Percentiles rank a stretch among this genome's conserved stretches.
phyloP scores from a whole-genome alignment of 352 stramenopile species.

The Pythium phragmitis region DNA sequence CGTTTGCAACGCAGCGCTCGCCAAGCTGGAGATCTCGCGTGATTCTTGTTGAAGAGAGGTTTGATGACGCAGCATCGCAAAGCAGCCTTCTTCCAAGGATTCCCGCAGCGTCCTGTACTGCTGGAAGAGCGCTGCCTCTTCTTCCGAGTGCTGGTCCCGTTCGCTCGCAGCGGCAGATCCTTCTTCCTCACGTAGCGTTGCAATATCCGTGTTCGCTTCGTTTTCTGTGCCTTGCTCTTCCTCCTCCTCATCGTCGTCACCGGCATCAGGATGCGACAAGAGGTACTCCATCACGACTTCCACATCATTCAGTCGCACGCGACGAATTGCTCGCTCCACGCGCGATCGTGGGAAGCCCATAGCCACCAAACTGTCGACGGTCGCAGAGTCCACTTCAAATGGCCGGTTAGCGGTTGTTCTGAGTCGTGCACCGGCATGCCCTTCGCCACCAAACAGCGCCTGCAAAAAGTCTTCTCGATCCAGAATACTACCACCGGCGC shows the following conservation, averaged over 20 bases:
- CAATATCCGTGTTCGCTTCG: background rate
- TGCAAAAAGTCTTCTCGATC: constrained; percentile 31
- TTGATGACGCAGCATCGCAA: constrained; percentile 59
- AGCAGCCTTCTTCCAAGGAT: constrained; percentile 64
- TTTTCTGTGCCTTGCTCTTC: constrained; percentile 23
- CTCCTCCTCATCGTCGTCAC: constrained; percentile 34
- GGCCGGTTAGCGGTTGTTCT: constrained; percentile 20
- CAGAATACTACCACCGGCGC: constrained; percentile 13
- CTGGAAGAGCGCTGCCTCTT: constrained; percentile 48
- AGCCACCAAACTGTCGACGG: constrained; percentile 91
- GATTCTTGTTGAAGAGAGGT: background rate
- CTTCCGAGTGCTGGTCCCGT: constrained; percentile 28
- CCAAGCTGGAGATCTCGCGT: background rate
- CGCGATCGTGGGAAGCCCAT: constrained; percentile 94
- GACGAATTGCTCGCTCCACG: constrained; percentile 89
- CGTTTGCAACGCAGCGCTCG: constrained; percentile 39
- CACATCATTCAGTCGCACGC: constrained; percentile 89
- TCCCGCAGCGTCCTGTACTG: constrained; percentile 53
- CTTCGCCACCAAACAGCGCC: constrained; percentile 48
- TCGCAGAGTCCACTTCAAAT: constrained; percentile 89
- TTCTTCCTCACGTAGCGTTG: background rate
- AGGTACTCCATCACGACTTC: constrained; percentile 97
- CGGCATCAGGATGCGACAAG: constrained; percentile 86
- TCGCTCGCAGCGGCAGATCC: constrained; percentile 11
- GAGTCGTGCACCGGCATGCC: constrained; percentile 12